A percentile compares a stretch with the other conserved stretches of the same genome.
Evolutionary conservation across 2,329 filamentous ascomycete species (phyloP).

Genomic region (Colletotrichum musicola): DNA sequence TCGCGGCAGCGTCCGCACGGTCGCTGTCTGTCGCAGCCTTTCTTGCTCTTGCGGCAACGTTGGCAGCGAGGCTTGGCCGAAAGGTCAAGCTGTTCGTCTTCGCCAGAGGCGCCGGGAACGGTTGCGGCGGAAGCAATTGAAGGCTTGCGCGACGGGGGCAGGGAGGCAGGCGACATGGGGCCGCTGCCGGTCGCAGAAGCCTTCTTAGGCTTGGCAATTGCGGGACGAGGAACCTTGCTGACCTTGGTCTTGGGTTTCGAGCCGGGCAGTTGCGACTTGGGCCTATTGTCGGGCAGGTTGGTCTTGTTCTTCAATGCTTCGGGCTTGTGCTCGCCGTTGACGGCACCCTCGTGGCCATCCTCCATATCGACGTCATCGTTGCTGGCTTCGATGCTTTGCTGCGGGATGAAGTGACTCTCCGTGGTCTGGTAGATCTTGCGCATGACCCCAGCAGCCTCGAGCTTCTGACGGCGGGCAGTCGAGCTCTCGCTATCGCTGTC

Average conservation of each 20-base stretch:
- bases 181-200: slow-evolving; percentile 45
- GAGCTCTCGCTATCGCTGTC: slow-evolving; percentile 73
- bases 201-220: slow-evolving; percentile 65
- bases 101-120: slow-evolving; percentile 70
- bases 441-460: slow-evolving; percentile 57
- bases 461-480: slow-evolving; percentile 69
- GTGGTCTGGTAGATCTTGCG: slow-evolving; percentile 65
- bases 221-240: slow-evolving; percentile 53
- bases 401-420: slow-evolving; percentile 64
- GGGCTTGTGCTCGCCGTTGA: slow-evolving; percentile 53
- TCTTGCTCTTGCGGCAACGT: slow-evolving; percentile 99
- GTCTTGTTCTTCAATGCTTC: slow-evolving; percentile 54
- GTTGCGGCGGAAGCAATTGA: slow-evolving; percentile 73
- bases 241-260: slow-evolving; percentile 61
- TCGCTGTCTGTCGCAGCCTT: slow-evolving; percentile 96
- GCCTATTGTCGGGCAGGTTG: slow-evolving; percentile 51
- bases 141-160: slow-evolving; percentile 81
- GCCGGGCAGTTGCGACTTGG: slow-evolving; percentile 50
- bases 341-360: slow-evolving; percentile 49
- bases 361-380: slow-evolving; percentile 71
- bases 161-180: slow-evolving; percentile 74
- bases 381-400: slow-evolving; percentile 59
- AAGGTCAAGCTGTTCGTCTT: slow-evolving; percentile 92
- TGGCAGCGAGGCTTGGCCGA: slow-evolving; percentile 98
- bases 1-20: slow-evolving; percentile 97